Base-by-base conservation (phyloP, 2,329 filamentous ascomycete species). In the Aspergillus pseudoglaucus region DNA sequence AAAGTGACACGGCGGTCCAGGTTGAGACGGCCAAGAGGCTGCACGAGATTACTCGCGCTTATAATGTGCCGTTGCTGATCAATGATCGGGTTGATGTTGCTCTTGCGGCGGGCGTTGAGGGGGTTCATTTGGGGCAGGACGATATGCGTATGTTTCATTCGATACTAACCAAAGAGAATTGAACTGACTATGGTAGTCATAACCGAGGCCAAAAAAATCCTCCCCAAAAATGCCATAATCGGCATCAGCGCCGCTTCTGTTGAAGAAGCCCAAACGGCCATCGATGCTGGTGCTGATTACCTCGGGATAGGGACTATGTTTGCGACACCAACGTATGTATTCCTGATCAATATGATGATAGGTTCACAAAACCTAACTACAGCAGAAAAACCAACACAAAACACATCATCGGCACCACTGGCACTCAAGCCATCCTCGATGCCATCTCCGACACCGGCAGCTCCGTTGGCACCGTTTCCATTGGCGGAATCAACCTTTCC, bases 51-150 rank as follows among this genome's bases (percentile, higher is more conserved):
- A 91, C 89, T 17, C 75, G 74, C 54, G 74, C 74, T 42, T 76
- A 86, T 62, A 75, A 76, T 14, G 81, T 95, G 3, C 91, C 91
- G 25, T 78, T 97, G 48, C 75, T 97, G 47, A 90, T 97, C 73
- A 97, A 97, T 64, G 93, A 97, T 66, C 83, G 90, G 10, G 80
- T 96, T 5, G 90, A 95, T 64, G 88, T 97, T 22, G 90, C 90
- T 7, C 77, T 89, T 15, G 90, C 89, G 12, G 80, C 90, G 39
- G 87, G 83, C 10, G 93, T 88, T 48, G 91, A 96, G 71, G 93
- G 93, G 41, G 89, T 95, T 7, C 93, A 97, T 66, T 80, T 97
- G 44, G 93, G 93, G 6, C 91, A 97, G 72, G 90, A 96, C 77
- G 91, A 97, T 67, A 84, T 95, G 75, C 76, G 85, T 87, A 67